These are phyloP conservation scores for Blastobotrys elegans DNA, from an alignment of 1,139 yeast species.

Conservation along the genomic window DNA sequence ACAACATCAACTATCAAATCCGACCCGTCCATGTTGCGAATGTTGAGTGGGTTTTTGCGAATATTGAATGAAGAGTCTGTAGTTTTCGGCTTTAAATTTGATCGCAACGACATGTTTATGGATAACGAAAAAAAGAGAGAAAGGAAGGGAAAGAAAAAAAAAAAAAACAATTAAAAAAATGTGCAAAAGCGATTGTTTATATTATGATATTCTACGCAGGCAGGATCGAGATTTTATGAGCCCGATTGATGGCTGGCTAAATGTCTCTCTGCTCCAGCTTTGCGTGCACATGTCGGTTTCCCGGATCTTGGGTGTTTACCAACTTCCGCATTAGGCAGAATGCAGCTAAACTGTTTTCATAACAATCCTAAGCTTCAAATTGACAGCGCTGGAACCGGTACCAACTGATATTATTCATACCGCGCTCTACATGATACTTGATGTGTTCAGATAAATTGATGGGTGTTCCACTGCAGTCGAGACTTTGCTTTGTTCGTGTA, in stretches of 20 bases:
- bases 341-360: background rate
- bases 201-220: background rate
- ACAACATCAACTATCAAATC: slow-evolving; percentile 25
- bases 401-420: too few relatives aligned
- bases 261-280: too few relatives aligned
- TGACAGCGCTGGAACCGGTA: too few relatives aligned
- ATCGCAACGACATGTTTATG: too few relatives aligned
- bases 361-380: background rate
- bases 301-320: background rate
- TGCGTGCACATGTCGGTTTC: too few relatives aligned
- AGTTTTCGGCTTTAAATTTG: slow-evolving; percentile 4
- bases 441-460: too few relatives aligned
- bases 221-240: background rate
- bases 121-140: background rate
- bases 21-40: slow-evolving; percentile 31
- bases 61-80: slow-evolving; percentile 12
- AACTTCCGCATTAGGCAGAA: background rate
- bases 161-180: background rate
- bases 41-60: slow-evolving; percentile 25
- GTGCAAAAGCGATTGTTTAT: background rate
- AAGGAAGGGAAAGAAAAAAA: background rate
- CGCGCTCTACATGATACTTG: too few relatives aligned
- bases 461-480: too few relatives aligned
- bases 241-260: too few relatives aligned
- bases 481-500: too few relatives aligned